Base-by-base conservation (phyloP, 1,139 yeast species). In the Yamadazyma epiphylla region DNA sequence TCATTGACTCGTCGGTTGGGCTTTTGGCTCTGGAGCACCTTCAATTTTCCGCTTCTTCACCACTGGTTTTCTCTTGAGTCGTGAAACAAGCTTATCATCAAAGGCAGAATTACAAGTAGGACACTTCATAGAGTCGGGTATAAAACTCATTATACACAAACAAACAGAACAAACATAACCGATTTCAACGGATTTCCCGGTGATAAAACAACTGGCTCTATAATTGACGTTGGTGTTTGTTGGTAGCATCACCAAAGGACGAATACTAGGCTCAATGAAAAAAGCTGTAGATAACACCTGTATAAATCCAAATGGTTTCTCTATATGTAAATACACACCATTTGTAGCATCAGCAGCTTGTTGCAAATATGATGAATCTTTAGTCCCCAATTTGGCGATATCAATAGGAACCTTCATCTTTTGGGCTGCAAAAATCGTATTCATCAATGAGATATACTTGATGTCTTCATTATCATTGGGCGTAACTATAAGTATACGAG, bases 161-260 rank as follows among this genome's bases (percentile, higher is more conserved):
- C 99, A 94, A 16, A 94, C 96, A 15, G 95, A 83, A 56, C 99
- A 94, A 3, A 94, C 97, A 46, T 75, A 89, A 0, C 97, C 99
- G 29, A 91, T 73, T 45, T 94, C 96, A 11, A 94, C 91, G 3
- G 91, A 81, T 44, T 79, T 76, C 17, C 94, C 91, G 0, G 96
- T 87, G 15, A 88, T 62, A 49, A 87, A 91, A 55, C 99, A 91
- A 20, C 95, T 88, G 1, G 99, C 96, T 40, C 95, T 66, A 53
- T 91, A 94, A 55, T 91, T 95, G 25, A 91, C 94, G 42, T 85
- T 80, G 4, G 87, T 77, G 48, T 82, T 83, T 1, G 94, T 83
- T 1, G 97, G 96, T 26, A 86, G 64, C 23, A 87, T 80, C 21
- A 94, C 67, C 33, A 80, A 75, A 9, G 78, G 74, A 32, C 96